Percentiles rank a stretch among this genome's conserved stretches.
Conservation (phyloP, 169 alveolate genomes). For the Sarcocystis neurona region DNA sequence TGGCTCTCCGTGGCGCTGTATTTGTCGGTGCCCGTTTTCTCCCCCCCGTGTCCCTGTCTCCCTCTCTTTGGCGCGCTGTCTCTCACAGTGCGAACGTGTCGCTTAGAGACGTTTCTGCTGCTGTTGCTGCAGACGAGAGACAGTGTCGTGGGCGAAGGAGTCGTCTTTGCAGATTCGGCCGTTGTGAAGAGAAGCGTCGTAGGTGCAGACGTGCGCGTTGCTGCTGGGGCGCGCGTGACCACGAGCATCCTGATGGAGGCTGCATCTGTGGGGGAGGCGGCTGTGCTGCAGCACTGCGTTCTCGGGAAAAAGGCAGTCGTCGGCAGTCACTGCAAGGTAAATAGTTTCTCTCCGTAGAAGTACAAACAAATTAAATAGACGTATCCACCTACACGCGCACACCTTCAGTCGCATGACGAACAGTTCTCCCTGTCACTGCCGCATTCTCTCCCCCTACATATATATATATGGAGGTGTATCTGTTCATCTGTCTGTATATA, state of each 20-base stretch:
- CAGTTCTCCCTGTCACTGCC: too few species aligned
- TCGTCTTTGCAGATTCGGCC: conserved; percentile 44
- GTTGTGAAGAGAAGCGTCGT: conserved; percentile 60
- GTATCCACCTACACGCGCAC: too few species aligned
- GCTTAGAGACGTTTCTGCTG: too few species aligned
- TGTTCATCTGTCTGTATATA: too few species aligned
- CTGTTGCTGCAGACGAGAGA: conserved; percentile 58
- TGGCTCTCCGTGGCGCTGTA: background rate
- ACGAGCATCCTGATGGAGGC: conserved; percentile 55
- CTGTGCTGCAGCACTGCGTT: conserved; percentile 52
- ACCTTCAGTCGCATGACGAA: too few species aligned
- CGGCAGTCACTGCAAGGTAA: conserved; percentile 62
- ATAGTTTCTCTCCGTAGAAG: too few species aligned
- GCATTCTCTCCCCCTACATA: too few species aligned
- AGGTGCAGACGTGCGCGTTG: conserved; percentile 41
- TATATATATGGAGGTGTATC: too few species aligned
- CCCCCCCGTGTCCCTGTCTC: background rate
- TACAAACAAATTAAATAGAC: too few species aligned
- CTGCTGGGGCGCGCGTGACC: conserved; percentile 48
- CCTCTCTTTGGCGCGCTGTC: background rate
- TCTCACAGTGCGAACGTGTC: background rate
- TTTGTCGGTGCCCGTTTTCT: background rate
- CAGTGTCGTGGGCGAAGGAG: conserved; percentile 61
- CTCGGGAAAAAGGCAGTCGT: conserved; percentile 45
- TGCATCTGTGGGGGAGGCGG: conserved; percentile 37